These are phyloP conservation scores for Leonotis leonurus DNA, from an alignment of 257 asterid genomes.

Conservation along the genomic window DNA sequence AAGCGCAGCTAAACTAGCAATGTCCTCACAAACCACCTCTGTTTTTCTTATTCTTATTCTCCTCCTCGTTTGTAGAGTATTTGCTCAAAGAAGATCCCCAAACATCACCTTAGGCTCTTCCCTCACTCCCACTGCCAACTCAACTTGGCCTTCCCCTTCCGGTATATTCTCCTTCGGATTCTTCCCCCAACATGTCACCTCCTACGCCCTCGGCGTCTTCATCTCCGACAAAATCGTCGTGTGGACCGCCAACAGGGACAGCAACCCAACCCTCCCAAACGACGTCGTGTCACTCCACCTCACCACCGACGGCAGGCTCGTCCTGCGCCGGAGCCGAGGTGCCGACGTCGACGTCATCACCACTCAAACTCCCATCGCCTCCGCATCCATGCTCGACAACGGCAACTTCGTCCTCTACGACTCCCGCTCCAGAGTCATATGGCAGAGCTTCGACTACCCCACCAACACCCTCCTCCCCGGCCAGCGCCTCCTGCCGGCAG, in stretches of 20 bases:
- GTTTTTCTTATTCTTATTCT: conserved; percentile 2
- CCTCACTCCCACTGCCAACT: conserved; percentile 29
- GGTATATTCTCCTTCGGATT: conserved; percentile 33
- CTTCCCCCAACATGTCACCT: conserved; percentile 3
- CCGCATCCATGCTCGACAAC: conserved; percentile 38
- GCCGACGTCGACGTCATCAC: background rate
- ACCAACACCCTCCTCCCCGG: conserved; percentile 39
- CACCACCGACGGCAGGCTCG: conserved; percentile 33
- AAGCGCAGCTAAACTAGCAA: no score
- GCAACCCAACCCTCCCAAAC: conserved; percentile 15
- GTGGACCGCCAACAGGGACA: conserved; percentile 26
- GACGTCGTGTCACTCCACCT: conserved; percentile 15
- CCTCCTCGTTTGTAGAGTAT: conserved; percentile 11
- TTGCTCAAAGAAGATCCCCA: conserved; percentile 22
- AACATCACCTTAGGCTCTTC: conserved; percentile 35
- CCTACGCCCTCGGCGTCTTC: conserved; percentile 22
- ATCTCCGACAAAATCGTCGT: conserved; percentile 14
- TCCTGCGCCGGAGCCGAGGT: conserved; percentile 16
- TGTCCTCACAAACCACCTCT: background rate
- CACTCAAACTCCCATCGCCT: conserved; percentile 1
- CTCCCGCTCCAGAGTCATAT: conserved; percentile 9
- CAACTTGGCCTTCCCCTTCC: conserved; percentile 28
- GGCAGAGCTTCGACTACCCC: conserved; percentile 56
- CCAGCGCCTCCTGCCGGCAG: conserved; percentile 16
- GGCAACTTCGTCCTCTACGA: conserved; percentile 46